Percentiles rank a stretch among this genome's conserved stretches.
Evolutionary conservation across 2,329 filamentous ascomycete genomes (phyloP).

Genomic region (Xylaria sp.): DNA sequence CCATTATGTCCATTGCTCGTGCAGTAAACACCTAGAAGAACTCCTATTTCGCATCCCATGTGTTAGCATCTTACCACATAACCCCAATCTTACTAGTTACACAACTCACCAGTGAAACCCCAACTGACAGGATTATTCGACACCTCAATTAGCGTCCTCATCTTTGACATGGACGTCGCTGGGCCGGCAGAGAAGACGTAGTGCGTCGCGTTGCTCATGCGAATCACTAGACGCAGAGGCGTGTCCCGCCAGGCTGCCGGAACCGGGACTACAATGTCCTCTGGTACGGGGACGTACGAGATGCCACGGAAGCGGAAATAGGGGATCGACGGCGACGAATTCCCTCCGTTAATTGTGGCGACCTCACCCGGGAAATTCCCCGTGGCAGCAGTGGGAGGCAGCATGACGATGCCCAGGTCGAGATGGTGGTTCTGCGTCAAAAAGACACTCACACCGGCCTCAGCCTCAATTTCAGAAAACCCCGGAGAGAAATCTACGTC

Average conservation of each 20-base stretch:
- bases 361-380: too few species aligned
- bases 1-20: slow-evolving; percentile 61
- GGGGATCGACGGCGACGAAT: slow-evolving; percentile 44
- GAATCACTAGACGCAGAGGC: slow-evolving; percentile 54
- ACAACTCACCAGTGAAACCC: slow-evolving; percentile 53
- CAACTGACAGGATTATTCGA: slow-evolving; percentile 53
- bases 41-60: slow-evolving; percentile 49
- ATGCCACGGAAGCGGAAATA: slow-evolving; percentile 59
- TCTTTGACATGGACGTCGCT: slow-evolving; percentile 45
- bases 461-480: slow-evolving; percentile 50
- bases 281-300: slow-evolving; percentile 54
- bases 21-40: slow-evolving; percentile 61
- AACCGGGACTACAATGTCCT: slow-evolving; percentile 51
- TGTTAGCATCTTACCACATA: background rate
- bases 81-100: background rate
- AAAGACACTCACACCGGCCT: slow-evolving; percentile 64
- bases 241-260: slow-evolving; percentile 52
- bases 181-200: slow-evolving; percentile 54
- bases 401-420: slow-evolving; percentile 54
- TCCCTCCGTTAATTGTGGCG: background rate
- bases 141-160: slow-evolving; percentile 48
- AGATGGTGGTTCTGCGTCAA: slow-evolving; percentile 64
- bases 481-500: slow-evolving; percentile 54
- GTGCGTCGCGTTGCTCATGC: slow-evolving; percentile 57
- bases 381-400: slow-evolving; percentile 44